phyloP scores from a whole-genome alignment of 257 asterid genomes.

The Nicotiana knightiana region DNA sequence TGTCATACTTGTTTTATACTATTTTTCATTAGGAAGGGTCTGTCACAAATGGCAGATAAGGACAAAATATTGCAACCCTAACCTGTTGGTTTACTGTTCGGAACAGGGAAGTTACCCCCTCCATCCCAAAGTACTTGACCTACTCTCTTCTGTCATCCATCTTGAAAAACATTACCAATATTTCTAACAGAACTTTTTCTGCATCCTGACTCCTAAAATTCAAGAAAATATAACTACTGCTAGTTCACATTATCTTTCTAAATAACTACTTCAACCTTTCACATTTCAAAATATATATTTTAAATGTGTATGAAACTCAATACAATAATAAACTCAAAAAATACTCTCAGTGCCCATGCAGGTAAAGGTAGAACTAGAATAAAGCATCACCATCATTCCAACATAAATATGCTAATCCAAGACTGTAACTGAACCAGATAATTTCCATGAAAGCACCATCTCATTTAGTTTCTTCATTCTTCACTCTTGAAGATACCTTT shows the following conservation, averaged over 20 bases:
- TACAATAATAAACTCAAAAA: neutral
- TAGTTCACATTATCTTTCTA: neutral
- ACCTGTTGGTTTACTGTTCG: neutral
- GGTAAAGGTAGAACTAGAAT: neutral
- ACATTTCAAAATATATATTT: neutral
- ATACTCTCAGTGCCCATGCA: neutral
- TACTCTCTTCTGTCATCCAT: neutral
- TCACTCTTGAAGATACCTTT: neutral
- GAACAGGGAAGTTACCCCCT: neutral
- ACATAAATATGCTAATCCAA: neutral
- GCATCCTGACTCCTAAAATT: neutral
- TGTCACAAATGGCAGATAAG: neutral
- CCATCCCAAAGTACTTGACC: neutral
- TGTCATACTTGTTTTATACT: neutral
- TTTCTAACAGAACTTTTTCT: neutral
- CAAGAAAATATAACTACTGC: neutral
- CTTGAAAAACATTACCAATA: neutral
- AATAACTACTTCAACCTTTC: neutral
- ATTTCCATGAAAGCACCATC: neutral
- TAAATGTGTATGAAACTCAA: neutral
- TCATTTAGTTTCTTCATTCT: neutral
- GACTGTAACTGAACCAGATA: neutral
- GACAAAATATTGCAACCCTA: neutral
- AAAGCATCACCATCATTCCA: neutral
- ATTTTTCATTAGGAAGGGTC: neutral